Base-by-base conservation (phyloP, 2,329 filamentous ascomycete species). In the Chrysoporthe deuterocubensis region DNA sequence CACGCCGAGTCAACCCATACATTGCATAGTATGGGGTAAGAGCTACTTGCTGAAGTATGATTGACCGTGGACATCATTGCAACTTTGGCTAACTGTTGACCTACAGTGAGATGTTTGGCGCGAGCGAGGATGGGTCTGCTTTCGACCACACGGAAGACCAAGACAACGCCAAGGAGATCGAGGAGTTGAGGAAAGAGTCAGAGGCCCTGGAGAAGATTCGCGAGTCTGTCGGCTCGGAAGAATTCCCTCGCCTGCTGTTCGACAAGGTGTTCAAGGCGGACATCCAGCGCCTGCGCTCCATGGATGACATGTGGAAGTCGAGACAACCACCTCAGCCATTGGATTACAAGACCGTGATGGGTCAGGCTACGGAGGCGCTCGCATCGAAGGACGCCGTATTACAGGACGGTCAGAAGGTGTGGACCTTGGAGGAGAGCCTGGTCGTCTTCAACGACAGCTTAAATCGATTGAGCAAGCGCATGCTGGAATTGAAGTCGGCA, bases 21-120 rank as follows among this genome's bases (percentile, higher is more conserved):
- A 99, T 80, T 98, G 96, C 81, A 99, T 99, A 70, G 95, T 99
- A 2, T 99, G 96, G 96, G 95, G 88, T 26, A 99, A 98, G 81
- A 97, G 94, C 77, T 99, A 98, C 78, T 85, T 99, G 9, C 87
- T 99, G 69, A 96, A 93, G 79, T 81, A 74, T 34, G 84, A 14
- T 13, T 0, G 40, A 7, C 14, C 18, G 2, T 16, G 9, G 14
- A 26, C 1, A 13, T 21, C 82, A 74, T 69, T 76, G 71, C 1
- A 14, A 48, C 21, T 21, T 44, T 2, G 9, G 16, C 43, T 65
- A 32, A 46, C 42, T 34, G 16, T 59, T 42, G 11, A 18, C 34
- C 26, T 46, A 1, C 26, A 79, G 78, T 72, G 96, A 99, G 78
- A 89, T 99, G 8, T 99, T 97, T 73, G 96, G 96, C 21, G 88